Base-by-base conservation (phyloP, 2,329 filamentous ascomycete species). In the Calonectria honghensis region DNA sequence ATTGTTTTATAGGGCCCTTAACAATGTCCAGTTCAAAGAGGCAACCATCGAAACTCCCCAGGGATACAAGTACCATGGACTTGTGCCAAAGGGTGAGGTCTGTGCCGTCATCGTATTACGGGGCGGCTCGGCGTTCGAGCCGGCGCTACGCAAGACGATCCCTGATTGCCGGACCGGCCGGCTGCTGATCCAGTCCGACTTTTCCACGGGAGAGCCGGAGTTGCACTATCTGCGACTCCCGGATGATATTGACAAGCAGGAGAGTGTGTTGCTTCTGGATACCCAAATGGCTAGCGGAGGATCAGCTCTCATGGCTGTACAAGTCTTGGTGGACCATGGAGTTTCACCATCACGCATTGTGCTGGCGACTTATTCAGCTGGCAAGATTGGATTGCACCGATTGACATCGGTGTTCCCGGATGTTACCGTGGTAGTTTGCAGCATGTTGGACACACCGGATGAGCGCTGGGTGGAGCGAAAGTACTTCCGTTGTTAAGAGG, bases 231-330 rank as follows among this genome's bases (percentile, higher is more conserved):
- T 96, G 73, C 95, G 95, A 77, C 88, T 99, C 4, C 94, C 95
- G 0, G 88, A 91, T 3, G 91, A 95, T 75, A 94, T 98, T 71
- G 87, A 90, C 74, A 85, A 90, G 52, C 94, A 98, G 82, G 93
- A 95, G 77, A 94, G 94, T 65, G 95, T 99, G 24, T 88, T 99
- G 74, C 88, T 99, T 10, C 88, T 98, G 27, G 97, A 98, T 84
- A 93, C 96, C 18, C 97, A 99, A 83, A 98, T 98, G 94, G 95
- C 95, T 32, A 96, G 94, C 75, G 97, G 97, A 54, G 96, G 96
- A 45, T 91, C 92, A 20, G 92, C 91, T 1, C 87, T 99, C 73
- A 99, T 99, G 97, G 96, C 97, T 0, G 96, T 98, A 52, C 94
- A 97, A 82, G 95, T 98, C n/a, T 88, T 99, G 68, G 92, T 98